A percentile compares a stretch with the other conserved stretches of the same genome.
Conservation (phyloP, 75 land plant species). For the Ceratopteris richardii region DNA sequence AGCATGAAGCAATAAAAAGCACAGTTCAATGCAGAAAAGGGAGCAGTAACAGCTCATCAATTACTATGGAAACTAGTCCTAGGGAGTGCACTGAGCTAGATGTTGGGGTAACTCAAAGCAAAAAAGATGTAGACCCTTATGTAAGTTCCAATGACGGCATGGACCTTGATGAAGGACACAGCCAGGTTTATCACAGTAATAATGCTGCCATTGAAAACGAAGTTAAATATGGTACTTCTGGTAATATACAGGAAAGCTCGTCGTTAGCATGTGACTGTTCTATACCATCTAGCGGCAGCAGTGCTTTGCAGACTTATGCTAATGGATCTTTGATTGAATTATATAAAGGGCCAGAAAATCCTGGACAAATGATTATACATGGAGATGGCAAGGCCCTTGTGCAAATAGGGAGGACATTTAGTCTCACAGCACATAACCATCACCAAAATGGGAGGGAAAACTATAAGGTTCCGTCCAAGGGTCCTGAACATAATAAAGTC, state of each 20-base stretch:
- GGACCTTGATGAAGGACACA: neutral
- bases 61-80: neutral
- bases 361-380: neutral
- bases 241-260: too few species aligned
- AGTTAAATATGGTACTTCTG: neutral
- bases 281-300: too few species aligned
- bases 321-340: neutral
- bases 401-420: neutral
- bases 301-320: neutral
- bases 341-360: neutral
- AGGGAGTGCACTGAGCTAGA: neutral
- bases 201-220: neutral
- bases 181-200: neutral
- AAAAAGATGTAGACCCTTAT: neutral
- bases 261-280: too few species aligned
- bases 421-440: neutral
- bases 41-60: neutral
- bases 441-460: neutral
- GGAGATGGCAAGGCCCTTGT: neutral
- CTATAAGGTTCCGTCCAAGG: too few species aligned
- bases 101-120: neutral
- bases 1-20: too few species aligned
- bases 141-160: neutral
- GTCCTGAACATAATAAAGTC: neutral
- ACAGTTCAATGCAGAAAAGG: neutral